Evolutionary conservation across 495 filamentous ascomycete genomes (phyloP), one percentile per base, ranked within the genome.

Genomic region (Umbilicaria muhlenbergii): DNA sequence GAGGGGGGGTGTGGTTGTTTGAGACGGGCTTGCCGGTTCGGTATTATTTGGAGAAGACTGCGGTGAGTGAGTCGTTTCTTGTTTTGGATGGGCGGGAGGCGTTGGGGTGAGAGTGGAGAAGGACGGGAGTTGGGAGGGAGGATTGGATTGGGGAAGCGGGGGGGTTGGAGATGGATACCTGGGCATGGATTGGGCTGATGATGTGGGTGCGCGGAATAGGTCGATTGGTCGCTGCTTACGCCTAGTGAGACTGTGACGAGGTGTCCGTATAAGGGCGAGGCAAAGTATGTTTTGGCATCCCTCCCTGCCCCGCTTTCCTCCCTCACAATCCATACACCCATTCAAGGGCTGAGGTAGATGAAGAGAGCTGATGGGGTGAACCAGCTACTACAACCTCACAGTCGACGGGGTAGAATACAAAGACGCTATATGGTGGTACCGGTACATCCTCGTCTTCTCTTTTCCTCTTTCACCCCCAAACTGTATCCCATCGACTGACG

Each of bases 391-490:
- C 39, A 52, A 68, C 15, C 49, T 61, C 3, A 47, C 55, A 4
- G 40, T 62, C 6, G 50, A 62, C 12, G 69, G 60, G 18, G 59
- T 62, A 44, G 47, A 49, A 39, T 47, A 64, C 32, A 57, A 63
- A 45, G 70, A 77, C 51, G 31, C 70, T 2, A 57, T 74, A 0
- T 78, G 73, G 73, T 76, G 62, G 44, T 78, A 78, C 51, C 24
- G 24, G 24, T 28, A 28, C 6, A 6, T 8, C 24, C 24, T 28
- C 8, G n/a, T 28, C 24, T 1, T 28, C 24, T 21, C 66, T 63
- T 31, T 21, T 57, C 58, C 31, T 65, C 67, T 24, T 64, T 64
- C 50, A n/a, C 55, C 71, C 5, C 71, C 68, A 13, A 60, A 65
- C 37, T 62, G 65, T 33, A 49, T 73, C 36, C 70, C 24, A 28